These are phyloP conservation scores for Handroanthus guayacan DNA, from an alignment of 257 asterid species.

Conservation along the genomic window DNA sequence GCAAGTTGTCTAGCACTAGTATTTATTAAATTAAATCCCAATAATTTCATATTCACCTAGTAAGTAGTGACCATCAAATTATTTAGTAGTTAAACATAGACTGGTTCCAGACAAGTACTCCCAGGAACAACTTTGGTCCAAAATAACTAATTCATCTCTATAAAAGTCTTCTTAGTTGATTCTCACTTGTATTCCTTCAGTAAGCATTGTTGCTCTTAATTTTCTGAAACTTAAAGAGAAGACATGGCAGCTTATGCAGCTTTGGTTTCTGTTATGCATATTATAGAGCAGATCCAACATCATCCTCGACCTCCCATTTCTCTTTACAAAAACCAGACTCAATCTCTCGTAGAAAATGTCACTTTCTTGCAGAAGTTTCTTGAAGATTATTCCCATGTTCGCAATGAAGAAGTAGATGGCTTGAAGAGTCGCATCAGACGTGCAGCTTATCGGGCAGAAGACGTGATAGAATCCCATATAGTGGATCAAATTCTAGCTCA, in stretches of 20 bases:
- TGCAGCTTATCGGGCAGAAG: slow-evolving; percentile 2
- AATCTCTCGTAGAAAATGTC: neutral
- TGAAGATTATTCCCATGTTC: neutral
- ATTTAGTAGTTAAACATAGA: too few relatives aligned
- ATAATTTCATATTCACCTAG: too few relatives aligned
- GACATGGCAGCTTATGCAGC: neutral
- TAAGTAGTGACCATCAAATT: too few relatives aligned
- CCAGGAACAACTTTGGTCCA: too few relatives aligned
- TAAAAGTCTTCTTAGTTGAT: too few relatives aligned
- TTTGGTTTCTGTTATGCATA: neutral
- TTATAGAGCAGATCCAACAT: neutral
- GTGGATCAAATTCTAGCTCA: neutral
- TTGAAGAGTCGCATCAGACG: slow-evolving; percentile 18
- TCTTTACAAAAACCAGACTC: neutral
- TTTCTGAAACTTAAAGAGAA: neutral
- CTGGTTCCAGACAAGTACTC: too few relatives aligned
- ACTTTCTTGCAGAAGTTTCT: neutral
- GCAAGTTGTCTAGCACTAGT: too few relatives aligned
- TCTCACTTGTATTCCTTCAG: too few relatives aligned
- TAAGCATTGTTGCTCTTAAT: too few relatives aligned
- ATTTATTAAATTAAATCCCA: too few relatives aligned
- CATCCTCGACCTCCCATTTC: neutral
- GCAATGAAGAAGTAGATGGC: neutral
- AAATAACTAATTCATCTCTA: too few relatives aligned
- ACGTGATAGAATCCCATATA: neutral